A percentile compares a stretch with the other conserved stretches of the same genome.
These are phyloP conservation scores for Hura crepitans DNA, from an alignment of 441 rosid genomes.

Conservation along the genomic window DNA sequence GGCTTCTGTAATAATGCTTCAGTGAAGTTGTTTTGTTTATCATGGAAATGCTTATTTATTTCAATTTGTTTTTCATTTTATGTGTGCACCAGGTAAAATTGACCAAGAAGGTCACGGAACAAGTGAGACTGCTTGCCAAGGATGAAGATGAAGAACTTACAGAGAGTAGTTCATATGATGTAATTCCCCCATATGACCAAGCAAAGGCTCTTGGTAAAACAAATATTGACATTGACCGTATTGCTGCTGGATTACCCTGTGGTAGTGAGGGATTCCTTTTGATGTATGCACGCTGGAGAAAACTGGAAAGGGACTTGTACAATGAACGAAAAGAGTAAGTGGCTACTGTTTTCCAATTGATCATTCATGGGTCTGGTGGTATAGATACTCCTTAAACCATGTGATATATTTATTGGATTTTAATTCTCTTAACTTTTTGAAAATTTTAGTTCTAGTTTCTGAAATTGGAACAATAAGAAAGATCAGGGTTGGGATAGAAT, in stretches of 20 bases:
- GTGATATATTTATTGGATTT: background rate
- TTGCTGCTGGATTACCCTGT: conserved; percentile 99
- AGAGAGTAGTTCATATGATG: conserved; percentile 63
- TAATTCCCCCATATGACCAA: conserved; percentile 96
- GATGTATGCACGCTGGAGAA: conserved; percentile 99
- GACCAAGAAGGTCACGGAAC: conserved; percentile 91
- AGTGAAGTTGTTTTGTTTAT: conserved; percentile 12
- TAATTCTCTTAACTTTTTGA: background rate
- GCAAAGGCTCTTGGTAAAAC: conserved; percentile 99
- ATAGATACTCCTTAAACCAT: background rate
- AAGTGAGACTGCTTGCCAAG: conserved; percentile 87
- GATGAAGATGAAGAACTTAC: conserved; percentile 94
- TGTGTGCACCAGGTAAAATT: conserved; percentile 51
- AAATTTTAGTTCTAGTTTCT: background rate
- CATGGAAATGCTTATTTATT: conserved; percentile 1
- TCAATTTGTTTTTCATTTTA: conserved; percentile 9
- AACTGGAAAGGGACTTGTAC: conserved; percentile 96
- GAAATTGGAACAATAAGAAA: background rate
- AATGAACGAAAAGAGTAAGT: conserved; percentile 96
- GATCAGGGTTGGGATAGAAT: background rate
- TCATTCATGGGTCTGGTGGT: conserved; percentile 7
- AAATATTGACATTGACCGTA: conserved; percentile 90
- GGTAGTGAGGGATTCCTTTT: conserved; percentile 99
- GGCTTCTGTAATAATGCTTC: background rate
- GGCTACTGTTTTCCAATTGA: conserved; percentile 19